Evolutionary conservation across 371 early-diverging fungal genomes (phyloP), one percentile per base, ranked within the genome.

Genomic region (Fennellomyces sp.): DNA sequence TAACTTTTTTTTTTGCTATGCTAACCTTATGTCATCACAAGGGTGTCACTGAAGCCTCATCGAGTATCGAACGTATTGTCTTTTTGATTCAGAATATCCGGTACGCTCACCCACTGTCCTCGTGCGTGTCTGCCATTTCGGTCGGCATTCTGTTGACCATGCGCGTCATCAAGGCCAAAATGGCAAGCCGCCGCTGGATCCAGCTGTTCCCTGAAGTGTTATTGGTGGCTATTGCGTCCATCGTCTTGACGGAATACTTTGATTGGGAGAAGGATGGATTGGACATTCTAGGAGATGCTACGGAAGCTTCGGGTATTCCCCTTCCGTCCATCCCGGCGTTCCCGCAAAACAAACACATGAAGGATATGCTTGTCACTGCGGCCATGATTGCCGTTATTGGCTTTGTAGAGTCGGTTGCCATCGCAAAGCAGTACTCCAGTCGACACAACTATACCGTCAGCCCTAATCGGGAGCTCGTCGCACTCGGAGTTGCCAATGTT

Each of bases 391-490:
- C 95, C 19, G 83, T 94, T 61, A 92, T 96, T 68, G 98, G 97
- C 0, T 96, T 96, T 72, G 95, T 98, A 11, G 97, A 97, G 72
- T 89, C 93, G 6, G 89, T 96, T 57, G 94, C 90, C 12, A 91
- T 94, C 27, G 89, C 94, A 21, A 94, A 96, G 66, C 91, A 91
- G 11, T 97, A 92, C 64, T 93, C 95, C 0, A 86, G 84, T 47
- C 83, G 88, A 49, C 89, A 95, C 76, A 89, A 93, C 68, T 96
- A 96, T 64, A 75, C 91, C 2, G 90, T 96, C 31, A 91, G 92
- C 6, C 90, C 94, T 11, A 96, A 97, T 71, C 91, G 96, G 25
- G 98, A 98, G 74, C 81, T 60, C 0, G 95, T 97, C 23, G 98
- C 97, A 6, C 70, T 96, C 52, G 97, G 97, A 25, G 73, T 87